Evolutionary conservation across 768 basidiomycete genomes (phyloP).

Genomic region (Hypholoma fasciculare): DNA sequence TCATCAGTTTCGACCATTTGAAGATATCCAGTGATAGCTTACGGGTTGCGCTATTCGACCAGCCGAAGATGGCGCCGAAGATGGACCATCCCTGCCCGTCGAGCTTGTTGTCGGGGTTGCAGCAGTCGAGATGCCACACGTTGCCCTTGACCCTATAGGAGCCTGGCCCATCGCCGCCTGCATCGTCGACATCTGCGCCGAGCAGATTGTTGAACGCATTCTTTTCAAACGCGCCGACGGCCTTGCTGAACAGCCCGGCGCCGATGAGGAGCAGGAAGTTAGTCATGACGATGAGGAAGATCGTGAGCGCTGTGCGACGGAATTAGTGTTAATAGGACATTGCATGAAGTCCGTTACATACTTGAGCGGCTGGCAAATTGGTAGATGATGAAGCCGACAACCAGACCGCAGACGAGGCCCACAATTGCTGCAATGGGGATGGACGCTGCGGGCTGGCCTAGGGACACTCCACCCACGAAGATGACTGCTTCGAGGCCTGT

Average conservation of each 20-base stretch:
- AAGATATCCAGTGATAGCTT: constrained; percentile 10
- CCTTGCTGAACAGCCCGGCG: constrained; percentile 86
- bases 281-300: constrained; percentile 92
- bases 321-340: background rate
- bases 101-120: constrained; percentile 59
- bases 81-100: constrained; percentile 70
- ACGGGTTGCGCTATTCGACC: constrained; percentile 83
- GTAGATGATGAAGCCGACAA: constrained; percentile 79
- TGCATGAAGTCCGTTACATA: constrained; percentile 15
- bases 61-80: constrained; percentile 85
- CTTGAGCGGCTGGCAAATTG: constrained; percentile 74
- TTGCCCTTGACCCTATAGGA: constrained; percentile 78
- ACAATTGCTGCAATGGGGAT: constrained; percentile 91
- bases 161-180: constrained; percentile 76
- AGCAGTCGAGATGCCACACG: constrained; percentile 89
- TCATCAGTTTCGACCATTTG: background rate
- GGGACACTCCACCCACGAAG: constrained; percentile 92
- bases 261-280: constrained; percentile 92
- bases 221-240: constrained; percentile 70
- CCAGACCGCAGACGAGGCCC: constrained; percentile 76
- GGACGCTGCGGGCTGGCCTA: constrained; percentile 76
- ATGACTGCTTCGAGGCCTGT: constrained; percentile 85
- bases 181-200: constrained; percentile 72
- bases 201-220: constrained; percentile 68
- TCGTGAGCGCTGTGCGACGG: constrained; percentile 56